Base-by-base conservation (phyloP, 1,284 basidiomycete species). In the Cystobasidium pallidum region DNA sequence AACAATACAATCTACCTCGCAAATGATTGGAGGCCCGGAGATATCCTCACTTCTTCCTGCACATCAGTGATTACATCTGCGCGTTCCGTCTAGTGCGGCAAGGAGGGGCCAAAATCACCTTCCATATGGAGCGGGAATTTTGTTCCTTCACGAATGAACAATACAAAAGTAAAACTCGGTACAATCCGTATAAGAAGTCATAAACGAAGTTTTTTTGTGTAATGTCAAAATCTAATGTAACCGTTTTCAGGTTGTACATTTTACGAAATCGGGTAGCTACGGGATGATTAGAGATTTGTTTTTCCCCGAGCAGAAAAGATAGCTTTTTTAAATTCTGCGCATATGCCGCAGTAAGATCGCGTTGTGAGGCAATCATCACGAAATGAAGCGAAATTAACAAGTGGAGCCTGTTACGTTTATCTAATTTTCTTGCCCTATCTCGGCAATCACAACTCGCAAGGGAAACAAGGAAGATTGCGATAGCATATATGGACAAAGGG, bases 141-240 rank as follows among this genome's bases (percentile, higher is more conserved):
- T 28, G 7, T 51, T 19, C 19, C 6, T 51, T 51, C 17, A 51
- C 49, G 49, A 51, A 51, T 28, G 24, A 26, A 51, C 26, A 17
- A 51, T 24, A n/a, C 49, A 51, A 51, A 51, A 51, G 21, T n/a
- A 54, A 54, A 54, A 54, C 11, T 57, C 28, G 32, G 54, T 57
- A 34, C 54, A 32, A 34, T 51, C 49, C 21, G 15, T 57, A 57
- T 34, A 34, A 57, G 54, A 57, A 57, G 54, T 57, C n/a, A 32
- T 13, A 36, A 57, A 10, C 34, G n/a, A 57, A 32, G n/a, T n/a
- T n/a, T n/a, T 36, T 34, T 32, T 32, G 36, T 57, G 54, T 34
- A 36, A 57, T 34, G 54, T 36, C 32, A 32, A 32, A n/a, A 19
- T 57, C 17, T n/a, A 34, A 54, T 32, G 51, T 54, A 45, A 26